A percentile compares a stretch with the other conserved stretches of the same genome.
Conservation (phyloP, 345 rosid genomes). For the Eucalyptus regnans region DNA sequence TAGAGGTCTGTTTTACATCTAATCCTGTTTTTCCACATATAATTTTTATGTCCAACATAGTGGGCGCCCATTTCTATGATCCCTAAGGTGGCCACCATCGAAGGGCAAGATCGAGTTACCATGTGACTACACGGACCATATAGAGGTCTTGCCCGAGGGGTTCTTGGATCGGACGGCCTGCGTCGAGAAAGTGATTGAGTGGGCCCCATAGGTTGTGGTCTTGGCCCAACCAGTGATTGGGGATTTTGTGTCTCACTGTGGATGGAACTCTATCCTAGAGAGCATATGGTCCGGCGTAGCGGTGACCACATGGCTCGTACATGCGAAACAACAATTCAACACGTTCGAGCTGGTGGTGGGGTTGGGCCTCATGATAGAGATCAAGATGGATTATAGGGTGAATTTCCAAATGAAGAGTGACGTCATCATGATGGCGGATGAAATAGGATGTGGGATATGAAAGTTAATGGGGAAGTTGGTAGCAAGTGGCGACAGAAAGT, state of each 20-base stretch:
- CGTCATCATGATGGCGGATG: neutral
- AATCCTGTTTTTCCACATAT: too few relatives aligned
- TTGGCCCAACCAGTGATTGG: conserved; percentile 4
- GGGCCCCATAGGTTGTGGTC: conserved; percentile 26
- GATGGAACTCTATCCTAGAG: conserved; percentile 46
- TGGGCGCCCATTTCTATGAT: too few relatives aligned
- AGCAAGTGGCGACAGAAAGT: conserved; percentile 11
- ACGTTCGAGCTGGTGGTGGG: conserved; percentile 28
- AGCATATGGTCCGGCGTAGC: conserved; percentile 42
- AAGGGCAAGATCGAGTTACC: neutral
- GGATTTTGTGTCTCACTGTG: conserved; percentile 51
- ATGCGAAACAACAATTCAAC: conserved; percentile 39
- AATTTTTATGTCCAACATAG: too few relatives aligned
- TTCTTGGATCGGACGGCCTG: conserved; percentile 16
- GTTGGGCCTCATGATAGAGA: conserved; percentile 18
- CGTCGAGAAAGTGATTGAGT: conserved; percentile 12
- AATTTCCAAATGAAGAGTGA: neutral
- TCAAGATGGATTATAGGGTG: neutral
- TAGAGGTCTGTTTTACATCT: too few relatives aligned
- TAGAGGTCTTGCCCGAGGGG: conserved; percentile 21
- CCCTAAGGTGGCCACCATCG: too few relatives aligned
- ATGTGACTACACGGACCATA: neutral
- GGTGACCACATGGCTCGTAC: conserved; percentile 35
- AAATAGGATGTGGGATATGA: conserved; percentile 24
- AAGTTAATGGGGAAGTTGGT: conserved; percentile 18